Evolutionary conservation across 1,284 basidiomycete species (phyloP).

Genomic region (Vanrija sp.): DNA sequence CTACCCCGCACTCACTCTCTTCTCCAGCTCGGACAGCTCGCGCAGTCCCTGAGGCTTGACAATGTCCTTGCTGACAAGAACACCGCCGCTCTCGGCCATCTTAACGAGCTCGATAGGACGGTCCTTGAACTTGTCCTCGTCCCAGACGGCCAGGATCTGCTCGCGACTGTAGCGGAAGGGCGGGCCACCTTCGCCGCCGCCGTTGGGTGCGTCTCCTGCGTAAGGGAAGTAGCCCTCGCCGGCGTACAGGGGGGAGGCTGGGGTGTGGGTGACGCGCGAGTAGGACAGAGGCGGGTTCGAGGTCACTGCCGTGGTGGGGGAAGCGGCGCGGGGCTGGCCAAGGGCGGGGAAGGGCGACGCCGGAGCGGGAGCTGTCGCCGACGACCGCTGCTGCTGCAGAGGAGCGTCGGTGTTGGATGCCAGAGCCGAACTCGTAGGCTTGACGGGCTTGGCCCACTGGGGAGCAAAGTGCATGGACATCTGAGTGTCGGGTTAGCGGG

Average conservation of each 20-base stretch:
- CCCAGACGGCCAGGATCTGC: slow-evolving; percentile 77
- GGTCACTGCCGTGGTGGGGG: slow-evolving; percentile 25
- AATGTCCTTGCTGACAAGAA: slow-evolving; percentile 71
- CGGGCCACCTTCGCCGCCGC: slow-evolving; percentile 33
- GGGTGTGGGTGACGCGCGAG: slow-evolving; percentile 53
- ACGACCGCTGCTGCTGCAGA: not conserved
- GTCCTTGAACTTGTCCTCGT: slow-evolving; percentile 66
- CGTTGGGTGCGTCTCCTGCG: slow-evolving; percentile 53
- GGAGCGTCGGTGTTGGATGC: slow-evolving; percentile 27
- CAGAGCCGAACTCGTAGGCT: slow-evolving; percentile 35
- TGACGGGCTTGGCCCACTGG: slow-evolving; percentile 49
- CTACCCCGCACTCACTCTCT: slow-evolving; percentile 64
- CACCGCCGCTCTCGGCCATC: slow-evolving; percentile 66
- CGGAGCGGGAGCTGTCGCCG: slow-evolving; percentile 1
- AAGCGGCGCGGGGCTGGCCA: slow-evolving; percentile 26
- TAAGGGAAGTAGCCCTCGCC: slow-evolving; percentile 55
- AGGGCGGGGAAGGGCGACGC: slow-evolving; percentile 42
- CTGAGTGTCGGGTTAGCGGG: slow-evolving; percentile 11
- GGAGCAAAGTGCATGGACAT: slow-evolving; percentile 50
- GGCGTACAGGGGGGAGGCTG: slow-evolving; percentile 51
- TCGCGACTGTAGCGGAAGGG: slow-evolving; percentile 84
- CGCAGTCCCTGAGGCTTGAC: slow-evolving; percentile 70
- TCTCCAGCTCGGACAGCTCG: slow-evolving; percentile 76
- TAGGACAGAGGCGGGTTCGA: slow-evolving; percentile 58
- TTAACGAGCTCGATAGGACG: slow-evolving; percentile 69